These are phyloP conservation scores for Tanozyma kutaoensis DNA, from an alignment of 805 yeast species.

Conservation along the genomic window DNA sequence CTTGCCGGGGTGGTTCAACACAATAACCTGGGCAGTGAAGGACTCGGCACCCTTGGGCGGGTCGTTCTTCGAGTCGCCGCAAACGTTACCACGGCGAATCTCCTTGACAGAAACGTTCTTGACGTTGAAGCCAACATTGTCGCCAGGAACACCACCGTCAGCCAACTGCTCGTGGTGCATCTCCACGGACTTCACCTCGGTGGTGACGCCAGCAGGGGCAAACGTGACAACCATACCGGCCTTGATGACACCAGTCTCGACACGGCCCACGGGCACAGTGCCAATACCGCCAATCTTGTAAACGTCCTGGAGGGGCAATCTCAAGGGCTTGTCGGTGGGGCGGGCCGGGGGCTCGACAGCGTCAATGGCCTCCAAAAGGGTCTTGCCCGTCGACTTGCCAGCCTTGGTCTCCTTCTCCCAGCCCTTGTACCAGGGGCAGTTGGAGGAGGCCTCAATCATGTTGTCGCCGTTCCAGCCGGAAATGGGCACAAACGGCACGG, in stretches of 20 bases:
- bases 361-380: conserved; percentile 77
- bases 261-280: conserved; percentile 90
- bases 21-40: conserved; percentile 75
- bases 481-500: conserved; percentile 70
- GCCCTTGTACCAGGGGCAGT: conserved; percentile 86
- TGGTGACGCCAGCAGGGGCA: conserved; percentile 85
- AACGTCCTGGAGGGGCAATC: conserved; percentile 83
- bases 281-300: conserved; percentile 91
- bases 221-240: conserved; percentile 84
- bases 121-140: conserved; percentile 83
- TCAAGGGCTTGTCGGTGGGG: conserved; percentile 79
- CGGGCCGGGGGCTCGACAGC: conserved; percentile 69
- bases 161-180: conserved; percentile 75
- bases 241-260: conserved; percentile 85
- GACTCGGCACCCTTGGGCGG: conserved; percentile 72
- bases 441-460: conserved; percentile 74
- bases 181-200: conserved; percentile 83
- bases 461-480: conserved; percentile 92
- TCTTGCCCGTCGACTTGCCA: conserved; percentile 61
- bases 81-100: conserved; percentile 85
- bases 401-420: conserved; percentile 70
- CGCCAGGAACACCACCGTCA: conserved; percentile 84
- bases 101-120: conserved; percentile 85
- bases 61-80: conserved; percentile 84
- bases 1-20: conserved; percentile 90